Percentiles rank a stretch among this genome's conserved stretches.
Conservation (phyloP, 2,329 filamentous ascomycete genomes). For the Xylariaceae sp. region DNA sequence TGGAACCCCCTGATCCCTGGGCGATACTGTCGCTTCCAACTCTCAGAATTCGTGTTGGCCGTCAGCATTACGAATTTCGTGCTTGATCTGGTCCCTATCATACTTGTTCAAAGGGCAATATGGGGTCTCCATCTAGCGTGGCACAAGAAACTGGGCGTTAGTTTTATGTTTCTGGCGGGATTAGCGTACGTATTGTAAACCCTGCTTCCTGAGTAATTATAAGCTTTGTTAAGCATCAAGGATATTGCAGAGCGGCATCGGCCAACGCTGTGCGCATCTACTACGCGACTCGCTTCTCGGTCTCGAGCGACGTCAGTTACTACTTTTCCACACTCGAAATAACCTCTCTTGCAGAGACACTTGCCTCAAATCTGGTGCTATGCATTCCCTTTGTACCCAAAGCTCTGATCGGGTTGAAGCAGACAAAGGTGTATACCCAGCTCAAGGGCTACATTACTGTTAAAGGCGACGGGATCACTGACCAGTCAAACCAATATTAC, state of each 20-base stretch:
- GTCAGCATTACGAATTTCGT: slow-evolving; percentile 7
- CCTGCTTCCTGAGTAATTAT: background rate
- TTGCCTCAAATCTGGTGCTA: slow-evolving; percentile 8
- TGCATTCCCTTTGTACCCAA: slow-evolving; percentile 6
- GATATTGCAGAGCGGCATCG: background rate
- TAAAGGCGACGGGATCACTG: background rate
- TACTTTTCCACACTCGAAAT: slow-evolving; percentile 12
- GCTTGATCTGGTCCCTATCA: slow-evolving; percentile 8
- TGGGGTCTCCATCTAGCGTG: slow-evolving; percentile 7
- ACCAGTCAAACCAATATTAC: background rate
- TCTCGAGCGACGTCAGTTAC: slow-evolving; percentile 11
- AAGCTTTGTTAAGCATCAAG: background rate
- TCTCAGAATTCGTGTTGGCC: slow-evolving; percentile 9
- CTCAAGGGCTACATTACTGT: slow-evolving; percentile 1
- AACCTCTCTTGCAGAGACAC: slow-evolving; percentile 9
- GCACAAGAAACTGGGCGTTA: slow-evolving; percentile 11
- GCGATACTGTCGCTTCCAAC: slow-evolving; percentile 2
- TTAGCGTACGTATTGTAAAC: slow-evolving; percentile 7
- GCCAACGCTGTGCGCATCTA: slow-evolving; percentile 7
- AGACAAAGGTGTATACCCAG: background rate
- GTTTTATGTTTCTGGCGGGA: slow-evolving; percentile 12
- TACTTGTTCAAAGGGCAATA: slow-evolving; percentile 13
- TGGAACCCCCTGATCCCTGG: slow-evolving; percentile 11
- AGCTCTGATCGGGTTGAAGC: slow-evolving; percentile 5
- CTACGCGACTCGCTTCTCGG: slow-evolving; percentile 10